phyloP scores from a whole-genome alignment of 306 rosid species.

The Vigna mungo region DNA sequence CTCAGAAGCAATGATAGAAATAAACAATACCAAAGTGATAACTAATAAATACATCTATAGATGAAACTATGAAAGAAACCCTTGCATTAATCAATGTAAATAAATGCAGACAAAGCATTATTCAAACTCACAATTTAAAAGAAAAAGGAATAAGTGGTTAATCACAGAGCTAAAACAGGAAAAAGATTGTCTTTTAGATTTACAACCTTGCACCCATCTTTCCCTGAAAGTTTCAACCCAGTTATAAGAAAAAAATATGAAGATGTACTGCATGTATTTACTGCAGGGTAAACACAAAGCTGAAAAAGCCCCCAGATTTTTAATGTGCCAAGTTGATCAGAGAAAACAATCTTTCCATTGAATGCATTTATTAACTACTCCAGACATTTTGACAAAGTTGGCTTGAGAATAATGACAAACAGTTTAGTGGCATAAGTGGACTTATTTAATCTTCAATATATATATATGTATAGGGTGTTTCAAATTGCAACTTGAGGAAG shows the following conservation, averaged over 20 bases:
- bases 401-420: constrained; percentile 38
- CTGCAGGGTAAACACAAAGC: constrained; percentile 3
- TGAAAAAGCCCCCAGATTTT: constrained; percentile 25
- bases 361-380: constrained; percentile 18
- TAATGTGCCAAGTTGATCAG: not conserved
- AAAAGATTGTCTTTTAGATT: constrained; percentile 12
- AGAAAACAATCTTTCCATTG: not conserved
- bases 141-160: not conserved
- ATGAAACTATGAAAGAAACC: constrained; percentile 23
- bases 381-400: constrained; percentile 44
- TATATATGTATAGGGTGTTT: not conserved
- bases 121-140: not conserved
- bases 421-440: constrained; percentile 33
- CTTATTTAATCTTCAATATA: not conserved
- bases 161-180: constrained; percentile 35
- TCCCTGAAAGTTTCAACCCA: constrained; percentile 1
- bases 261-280: constrained; percentile 10
- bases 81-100: constrained; percentile 24
- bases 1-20: constrained; percentile 50
- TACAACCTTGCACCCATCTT: constrained; percentile 22
- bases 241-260: constrained; percentile 8
- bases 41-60: constrained; percentile 18
- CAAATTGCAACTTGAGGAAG: constrained; percentile 37
- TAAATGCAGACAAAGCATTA: constrained; percentile 14
- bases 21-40: constrained; percentile 18